phyloP scores from a whole-genome alignment of 2,329 filamentous ascomycete species.

The Akanthomyces dipterigenus region DNA sequence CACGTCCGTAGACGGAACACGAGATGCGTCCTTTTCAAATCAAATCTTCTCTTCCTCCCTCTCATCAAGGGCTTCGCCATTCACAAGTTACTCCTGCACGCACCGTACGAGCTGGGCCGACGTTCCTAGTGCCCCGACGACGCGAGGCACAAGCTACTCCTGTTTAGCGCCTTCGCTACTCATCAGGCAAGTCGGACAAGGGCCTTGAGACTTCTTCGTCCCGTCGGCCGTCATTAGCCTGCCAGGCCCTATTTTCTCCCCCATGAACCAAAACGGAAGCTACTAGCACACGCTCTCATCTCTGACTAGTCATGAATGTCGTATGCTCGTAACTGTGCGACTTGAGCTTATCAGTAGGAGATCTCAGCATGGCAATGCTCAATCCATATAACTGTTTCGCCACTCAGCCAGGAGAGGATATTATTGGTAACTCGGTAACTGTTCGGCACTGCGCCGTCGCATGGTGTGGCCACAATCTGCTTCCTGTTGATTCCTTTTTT shows the following conservation, averaged over 20 bases:
- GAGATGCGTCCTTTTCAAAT: no score
- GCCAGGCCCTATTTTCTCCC: background rate
- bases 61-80: background rate
- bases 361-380: background rate
- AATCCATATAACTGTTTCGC: background rate
- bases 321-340: background rate
- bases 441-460: background rate
- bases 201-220: background rate
- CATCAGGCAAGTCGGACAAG: background rate
- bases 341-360: background rate
- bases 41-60: background rate
- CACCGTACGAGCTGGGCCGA: background rate
- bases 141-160: background rate
- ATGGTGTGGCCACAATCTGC: background rate
- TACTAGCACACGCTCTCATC: background rate
- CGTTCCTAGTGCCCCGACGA: background rate
- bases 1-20: no score
- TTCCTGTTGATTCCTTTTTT: background rate
- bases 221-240: background rate
- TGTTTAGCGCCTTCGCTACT: background rate
- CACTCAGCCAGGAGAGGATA: background rate
- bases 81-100: background rate
- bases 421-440: background rate
- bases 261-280: background rate
- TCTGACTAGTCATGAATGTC: background rate